Conservation (phyloP, 2,329 filamentous ascomycete species). For the Curvularia lunata region DNA sequence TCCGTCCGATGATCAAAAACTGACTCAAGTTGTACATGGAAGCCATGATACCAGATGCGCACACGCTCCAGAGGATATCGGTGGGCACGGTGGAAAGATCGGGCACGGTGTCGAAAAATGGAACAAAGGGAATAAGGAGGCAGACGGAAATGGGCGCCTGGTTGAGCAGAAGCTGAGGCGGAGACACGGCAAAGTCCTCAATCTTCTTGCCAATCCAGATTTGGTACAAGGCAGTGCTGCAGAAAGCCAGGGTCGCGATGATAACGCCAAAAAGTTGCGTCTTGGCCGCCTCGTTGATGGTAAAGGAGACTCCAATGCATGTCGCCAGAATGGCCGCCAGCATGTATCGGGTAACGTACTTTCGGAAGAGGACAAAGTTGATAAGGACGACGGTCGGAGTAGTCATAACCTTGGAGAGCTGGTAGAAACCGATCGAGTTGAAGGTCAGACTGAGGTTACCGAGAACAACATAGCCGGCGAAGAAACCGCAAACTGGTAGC, state of each 20-base stretch:
- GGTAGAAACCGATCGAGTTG: conserved; percentile 57
- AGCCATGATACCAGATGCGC: conserved; percentile 53
- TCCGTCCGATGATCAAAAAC: conserved; percentile 52
- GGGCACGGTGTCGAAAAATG: conserved; percentile 54
- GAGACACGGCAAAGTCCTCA: conserved; percentile 53
- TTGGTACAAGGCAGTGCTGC: conserved; percentile 55
- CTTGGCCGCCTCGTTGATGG: conserved; percentile 51
- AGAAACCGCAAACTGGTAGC: conserved; percentile 56
- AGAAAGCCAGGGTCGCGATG: conserved; percentile 53
- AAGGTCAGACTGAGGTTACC: conserved; percentile 55
- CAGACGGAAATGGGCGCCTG: conserved; percentile 56
- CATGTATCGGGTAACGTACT: conserved; percentile 51
- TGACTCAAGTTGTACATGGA: conserved; percentile 52
- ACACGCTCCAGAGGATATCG: conserved; percentile 50
- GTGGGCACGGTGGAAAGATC: conserved; percentile 47
- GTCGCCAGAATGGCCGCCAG: conserved; percentile 51
- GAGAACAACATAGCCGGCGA: conserved; percentile 55
- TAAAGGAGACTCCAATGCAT: conserved; percentile 54
- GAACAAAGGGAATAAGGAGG: conserved; percentile 52
- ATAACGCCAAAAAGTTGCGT: conserved; percentile 52
- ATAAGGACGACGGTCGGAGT: conserved; percentile 56
- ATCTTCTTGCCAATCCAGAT: conserved; percentile 60
- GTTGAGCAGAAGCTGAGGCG: conserved; percentile 55
- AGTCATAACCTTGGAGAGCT: conserved; percentile 58
- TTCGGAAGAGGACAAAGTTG: conserved; percentile 54